These are phyloP conservation scores for Neostapfia colusana DNA, from an alignment of 176 grass and related monocot species.

Conservation along the genomic window DNA sequence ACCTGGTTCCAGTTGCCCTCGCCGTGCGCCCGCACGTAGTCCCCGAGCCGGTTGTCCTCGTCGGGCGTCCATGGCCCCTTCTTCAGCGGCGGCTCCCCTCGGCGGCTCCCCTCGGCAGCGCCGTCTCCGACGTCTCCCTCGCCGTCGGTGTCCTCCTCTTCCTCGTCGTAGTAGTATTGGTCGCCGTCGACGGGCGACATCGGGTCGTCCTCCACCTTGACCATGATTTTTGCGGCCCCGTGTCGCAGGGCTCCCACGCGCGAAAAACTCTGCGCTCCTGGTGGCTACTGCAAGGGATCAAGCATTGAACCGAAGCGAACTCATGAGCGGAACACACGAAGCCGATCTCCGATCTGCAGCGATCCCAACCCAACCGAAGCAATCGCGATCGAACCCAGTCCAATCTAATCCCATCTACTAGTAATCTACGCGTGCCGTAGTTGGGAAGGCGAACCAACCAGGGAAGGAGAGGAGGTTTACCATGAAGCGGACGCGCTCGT, in stretches of 20 bases:
- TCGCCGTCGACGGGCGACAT: neutral
- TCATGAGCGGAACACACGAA: neutral
- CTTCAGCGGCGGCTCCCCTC: constrained; percentile 34
- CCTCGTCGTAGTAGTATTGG: neutral
- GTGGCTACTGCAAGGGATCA: neutral
- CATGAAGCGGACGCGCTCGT: neutral
- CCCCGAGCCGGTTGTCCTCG: constrained; percentile 54
- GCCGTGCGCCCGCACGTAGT: constrained; percentile 68
- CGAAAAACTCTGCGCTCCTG: neutral
- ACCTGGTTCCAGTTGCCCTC: constrained; percentile 83
- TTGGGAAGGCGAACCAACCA: neutral
- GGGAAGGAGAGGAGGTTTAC: neutral
- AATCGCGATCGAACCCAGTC: neutral
- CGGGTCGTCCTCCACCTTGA: neutral
- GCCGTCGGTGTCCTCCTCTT: neutral
- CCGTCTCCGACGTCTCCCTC: no score
- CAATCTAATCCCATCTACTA: neutral
- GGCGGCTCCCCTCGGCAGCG: neutral
- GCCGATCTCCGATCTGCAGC: constrained; percentile 16
- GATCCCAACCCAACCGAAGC: neutral
- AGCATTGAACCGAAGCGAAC: neutral
- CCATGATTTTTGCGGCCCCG: neutral
- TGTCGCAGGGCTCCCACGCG: neutral
- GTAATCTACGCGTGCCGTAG: neutral
- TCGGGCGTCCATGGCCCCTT: constrained; percentile 84